Evolutionary conservation across 2,329 filamentous ascomycete species (phyloP).

Genomic region (Conoideocrella luteorostrata): DNA sequence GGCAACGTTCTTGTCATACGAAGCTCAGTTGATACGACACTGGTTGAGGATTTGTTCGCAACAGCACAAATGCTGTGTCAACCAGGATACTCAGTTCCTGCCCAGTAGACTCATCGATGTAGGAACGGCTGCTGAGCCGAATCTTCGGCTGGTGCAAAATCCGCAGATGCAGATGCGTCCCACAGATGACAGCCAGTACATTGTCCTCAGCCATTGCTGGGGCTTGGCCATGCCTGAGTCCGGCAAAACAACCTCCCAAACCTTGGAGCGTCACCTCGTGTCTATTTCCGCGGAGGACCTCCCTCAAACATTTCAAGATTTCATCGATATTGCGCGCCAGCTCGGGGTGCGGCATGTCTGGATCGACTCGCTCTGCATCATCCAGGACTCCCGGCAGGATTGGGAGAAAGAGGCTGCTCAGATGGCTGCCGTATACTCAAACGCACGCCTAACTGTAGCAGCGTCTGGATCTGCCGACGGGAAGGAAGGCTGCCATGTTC

Average conservation of each 20-base stretch:
- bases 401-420: slow-evolving; percentile 12
- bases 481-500: not conserved
- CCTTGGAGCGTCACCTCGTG: not conserved
- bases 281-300: not conserved
- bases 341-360: slow-evolving; percentile 17
- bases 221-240: not conserved
- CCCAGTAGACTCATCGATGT: slow-evolving; percentile 2
- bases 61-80: not conserved
- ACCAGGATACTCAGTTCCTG: not conserved
- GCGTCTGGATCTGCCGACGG: slow-evolving; percentile 2
- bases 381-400: slow-evolving; percentile 16
- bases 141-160: not conserved
- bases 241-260: not conserved
- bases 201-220: slow-evolving; percentile 1
- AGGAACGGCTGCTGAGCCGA: not conserved
- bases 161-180: not conserved
- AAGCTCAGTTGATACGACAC: not conserved
- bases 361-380: slow-evolving; percentile 22
- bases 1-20: not conserved
- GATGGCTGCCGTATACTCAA: slow-evolving; percentile 14
- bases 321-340: slow-evolving; percentile 10
- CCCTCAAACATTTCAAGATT: slow-evolving; percentile 15
- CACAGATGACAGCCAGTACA: not conserved
- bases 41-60: not conserved
- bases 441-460: slow-evolving; percentile 8